Evolutionary conservation across 768 basidiomycete species (phyloP).

Genomic region (Boletales sp.): DNA sequence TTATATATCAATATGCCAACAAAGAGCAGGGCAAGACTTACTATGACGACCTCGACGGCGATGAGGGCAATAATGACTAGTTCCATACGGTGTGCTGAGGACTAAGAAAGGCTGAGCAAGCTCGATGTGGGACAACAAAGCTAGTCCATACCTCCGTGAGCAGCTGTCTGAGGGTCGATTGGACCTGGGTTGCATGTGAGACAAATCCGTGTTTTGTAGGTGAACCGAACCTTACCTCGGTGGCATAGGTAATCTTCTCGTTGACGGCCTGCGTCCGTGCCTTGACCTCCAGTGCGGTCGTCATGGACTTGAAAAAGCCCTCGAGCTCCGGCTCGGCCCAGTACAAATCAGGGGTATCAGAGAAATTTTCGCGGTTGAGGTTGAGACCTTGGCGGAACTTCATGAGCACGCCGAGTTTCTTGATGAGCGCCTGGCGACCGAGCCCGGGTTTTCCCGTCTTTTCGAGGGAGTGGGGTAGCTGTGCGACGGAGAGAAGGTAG

Average conservation of each 20-base stretch:
- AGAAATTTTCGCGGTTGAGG: conserved; percentile 84
- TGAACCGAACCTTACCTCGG: conserved; percentile 45
- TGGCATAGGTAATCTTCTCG: conserved; percentile 89
- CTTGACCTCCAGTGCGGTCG: conserved; percentile 82
- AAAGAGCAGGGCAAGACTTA: conserved; percentile 34
- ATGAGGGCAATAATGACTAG: conserved; percentile 93
- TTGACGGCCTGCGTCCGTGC: conserved; percentile 78
- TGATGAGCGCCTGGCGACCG: conserved; percentile 77
- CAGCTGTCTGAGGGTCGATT: conserved; percentile 84
- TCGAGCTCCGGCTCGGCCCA: conserved; percentile 94
- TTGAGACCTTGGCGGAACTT: conserved; percentile 91
- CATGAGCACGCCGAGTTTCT: conserved; percentile 89
- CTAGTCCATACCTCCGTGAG: conserved; percentile 62
- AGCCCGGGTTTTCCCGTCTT: conserved; percentile 83
- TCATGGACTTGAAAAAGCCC: conserved; percentile 82
- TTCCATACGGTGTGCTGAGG: conserved; percentile 90
- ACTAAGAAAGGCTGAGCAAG: conserved; percentile 41
- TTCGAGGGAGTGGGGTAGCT: conserved; percentile 71
- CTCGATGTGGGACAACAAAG: not conserved
- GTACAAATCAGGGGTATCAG: conserved; percentile 88
- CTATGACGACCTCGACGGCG: conserved; percentile 91
- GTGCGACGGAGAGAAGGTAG: conserved; percentile 80
- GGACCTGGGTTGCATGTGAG: conserved; percentile 45
- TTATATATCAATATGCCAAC: not conserved
- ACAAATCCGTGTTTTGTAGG: not conserved